Evolutionary conservation across 768 basidiomycete species (phyloP).

Genomic region (Tricholomella constricta): DNA sequence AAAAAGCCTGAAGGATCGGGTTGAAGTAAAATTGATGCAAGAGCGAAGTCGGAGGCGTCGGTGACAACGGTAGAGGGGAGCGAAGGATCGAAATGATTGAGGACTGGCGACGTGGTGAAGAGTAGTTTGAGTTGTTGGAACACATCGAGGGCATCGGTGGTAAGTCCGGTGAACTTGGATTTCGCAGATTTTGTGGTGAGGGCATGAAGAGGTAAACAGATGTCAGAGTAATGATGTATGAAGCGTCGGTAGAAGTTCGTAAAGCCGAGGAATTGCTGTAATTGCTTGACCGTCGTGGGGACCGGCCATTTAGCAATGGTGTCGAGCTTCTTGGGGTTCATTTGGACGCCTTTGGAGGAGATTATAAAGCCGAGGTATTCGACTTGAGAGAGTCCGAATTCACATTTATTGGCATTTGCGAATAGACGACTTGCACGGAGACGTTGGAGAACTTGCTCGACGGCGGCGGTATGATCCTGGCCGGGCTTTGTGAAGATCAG

Average conservation of each 20-base stretch:
- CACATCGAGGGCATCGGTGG: conserved; percentile 6
- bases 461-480: conserved; percentile 28
- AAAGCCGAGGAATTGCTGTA: conserved; percentile 39
- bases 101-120: conserved; percentile 32
- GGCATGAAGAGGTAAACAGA: too few relatives aligned
- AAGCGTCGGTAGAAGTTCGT: conserved; percentile 24
- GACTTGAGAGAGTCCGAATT: conserved; percentile 31
- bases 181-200: conserved; percentile 22
- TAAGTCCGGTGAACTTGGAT: neutral
- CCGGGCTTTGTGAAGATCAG: conserved; percentile 34
- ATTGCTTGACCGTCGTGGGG: conserved; percentile 29
- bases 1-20: conserved; percentile 24
- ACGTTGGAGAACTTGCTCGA: conserved; percentile 29
- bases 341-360: conserved; percentile 28
- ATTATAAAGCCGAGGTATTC: conserved; percentile 42
- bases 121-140: conserved; percentile 29
- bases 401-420: conserved; percentile 40
- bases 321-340: conserved; percentile 41
- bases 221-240: too few relatives aligned
- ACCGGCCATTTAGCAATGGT: conserved; percentile 36
- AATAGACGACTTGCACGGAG: conserved; percentile 28
- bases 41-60: conserved; percentile 37
- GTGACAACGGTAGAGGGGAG: conserved; percentile 27
- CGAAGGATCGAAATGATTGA: conserved; percentile 32
- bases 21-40: conserved; percentile 34